phyloP scores from a whole-genome alignment of 2,329 filamentous ascomycete species.

The Fusarium praegraminearum region DNA sequence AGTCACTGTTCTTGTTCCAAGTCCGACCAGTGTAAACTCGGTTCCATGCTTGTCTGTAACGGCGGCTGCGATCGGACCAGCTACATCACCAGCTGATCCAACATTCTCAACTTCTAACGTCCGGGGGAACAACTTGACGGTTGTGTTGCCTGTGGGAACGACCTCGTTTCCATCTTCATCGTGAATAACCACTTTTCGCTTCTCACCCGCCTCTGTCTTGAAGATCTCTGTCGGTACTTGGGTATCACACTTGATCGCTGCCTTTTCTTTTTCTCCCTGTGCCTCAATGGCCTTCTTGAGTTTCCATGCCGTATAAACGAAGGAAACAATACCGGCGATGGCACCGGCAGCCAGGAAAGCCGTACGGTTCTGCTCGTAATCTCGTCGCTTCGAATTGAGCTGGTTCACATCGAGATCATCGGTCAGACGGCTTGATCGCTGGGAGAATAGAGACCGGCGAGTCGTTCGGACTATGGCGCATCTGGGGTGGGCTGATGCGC shows the following conservation, averaged over 20 bases:
- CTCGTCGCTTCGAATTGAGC: constrained; percentile 59
- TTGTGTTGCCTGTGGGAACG: constrained; percentile 82
- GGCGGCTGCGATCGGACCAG: constrained; percentile 54
- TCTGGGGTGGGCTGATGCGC: constrained; percentile 41
- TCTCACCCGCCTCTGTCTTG: constrained; percentile 61
- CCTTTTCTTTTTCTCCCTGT: constrained; percentile 52
- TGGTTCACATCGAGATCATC: constrained; percentile 64
- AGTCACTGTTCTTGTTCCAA: constrained; percentile 89
- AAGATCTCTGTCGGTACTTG: constrained; percentile 60
- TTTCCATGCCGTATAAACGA: constrained; percentile 65
- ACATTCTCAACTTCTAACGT: constrained; percentile 71
- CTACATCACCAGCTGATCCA: constrained; percentile 42
- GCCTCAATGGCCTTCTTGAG: constrained; percentile 58
- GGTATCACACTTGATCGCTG: constrained; percentile 59
- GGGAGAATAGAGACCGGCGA: constrained; percentile 50
- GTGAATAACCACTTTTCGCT: constrained; percentile 70
- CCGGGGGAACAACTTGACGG: constrained; percentile 83
- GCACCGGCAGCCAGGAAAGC: constrained; percentile 65
- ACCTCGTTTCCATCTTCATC: constrained; percentile 78
- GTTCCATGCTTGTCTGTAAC: constrained; percentile 58
- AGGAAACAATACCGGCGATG: constrained; percentile 62
- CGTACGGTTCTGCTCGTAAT: constrained; percentile 64
- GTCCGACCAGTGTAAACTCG: constrained; percentile 88
- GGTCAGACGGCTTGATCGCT: constrained; percentile 52
- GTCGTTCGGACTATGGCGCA: constrained; percentile 39